Evolutionary conservation across 495 filamentous ascomycete species (phyloP).

Genomic region (Lindgomyces ingoldianus): DNA sequence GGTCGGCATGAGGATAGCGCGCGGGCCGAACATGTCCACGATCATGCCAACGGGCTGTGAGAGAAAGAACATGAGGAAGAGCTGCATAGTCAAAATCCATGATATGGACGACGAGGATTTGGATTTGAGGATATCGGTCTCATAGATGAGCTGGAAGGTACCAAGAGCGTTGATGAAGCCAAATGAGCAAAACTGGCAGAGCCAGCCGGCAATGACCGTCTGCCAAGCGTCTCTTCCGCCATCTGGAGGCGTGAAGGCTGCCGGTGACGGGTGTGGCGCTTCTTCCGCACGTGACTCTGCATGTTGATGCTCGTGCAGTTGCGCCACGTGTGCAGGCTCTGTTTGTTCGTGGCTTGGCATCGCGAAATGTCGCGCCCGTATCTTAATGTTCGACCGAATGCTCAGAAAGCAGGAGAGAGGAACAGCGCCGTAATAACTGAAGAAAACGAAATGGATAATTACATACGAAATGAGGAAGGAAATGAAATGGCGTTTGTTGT

Average conservation of each 20-base stretch:
- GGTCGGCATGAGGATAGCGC: conserved; percentile 25
- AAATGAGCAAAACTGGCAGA: neutral
- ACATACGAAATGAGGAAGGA: too few species aligned
- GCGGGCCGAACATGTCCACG: conserved; percentile 36
- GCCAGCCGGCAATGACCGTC: neutral
- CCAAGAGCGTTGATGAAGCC: conserved; percentile 22
- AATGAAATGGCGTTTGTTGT: too few species aligned
- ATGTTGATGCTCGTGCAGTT: neutral
- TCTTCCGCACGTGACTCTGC: too few species aligned
- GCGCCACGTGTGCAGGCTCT: neutral
- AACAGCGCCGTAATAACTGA: too few species aligned
- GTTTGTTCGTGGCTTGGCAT: neutral
- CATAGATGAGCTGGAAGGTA: conserved; percentile 39
- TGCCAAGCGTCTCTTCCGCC: neutral
- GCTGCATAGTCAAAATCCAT: conserved; percentile 39
- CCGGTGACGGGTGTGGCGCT: too few species aligned
- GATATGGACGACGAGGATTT: conserved; percentile 26
- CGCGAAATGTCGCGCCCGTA: too few species aligned
- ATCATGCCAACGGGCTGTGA: conserved; percentile 52
- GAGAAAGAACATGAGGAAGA: conserved; percentile 35
- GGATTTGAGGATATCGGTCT: neutral
- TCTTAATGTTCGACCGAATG: too few species aligned
- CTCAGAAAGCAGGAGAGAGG: too few species aligned
- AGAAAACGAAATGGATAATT: too few species aligned
- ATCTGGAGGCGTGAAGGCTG: neutral